Evolutionary conservation across 1,139 yeast species (phyloP).

Genomic region (Magnusiomyces tetraspermus): DNA sequence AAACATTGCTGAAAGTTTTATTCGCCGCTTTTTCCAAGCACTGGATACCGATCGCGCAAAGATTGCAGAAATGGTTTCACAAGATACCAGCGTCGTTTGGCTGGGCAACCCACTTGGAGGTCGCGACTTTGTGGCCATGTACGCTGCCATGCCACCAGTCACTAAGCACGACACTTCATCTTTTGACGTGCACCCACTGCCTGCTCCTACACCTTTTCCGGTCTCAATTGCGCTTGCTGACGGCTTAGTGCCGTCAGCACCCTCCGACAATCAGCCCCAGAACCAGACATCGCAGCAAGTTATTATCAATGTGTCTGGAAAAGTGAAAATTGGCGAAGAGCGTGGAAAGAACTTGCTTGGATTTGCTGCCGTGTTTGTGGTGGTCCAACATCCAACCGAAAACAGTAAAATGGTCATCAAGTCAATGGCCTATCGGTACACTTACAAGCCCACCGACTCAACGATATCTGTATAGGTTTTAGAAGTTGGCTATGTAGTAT

Average conservation of each 20-base stretch:
- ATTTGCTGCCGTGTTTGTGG: conserved; percentile 28
- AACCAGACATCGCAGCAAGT: conserved; percentile 16
- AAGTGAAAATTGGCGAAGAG: conserved; percentile 27
- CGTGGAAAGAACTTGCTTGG: conserved; percentile 27
- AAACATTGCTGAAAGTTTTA: neutral
- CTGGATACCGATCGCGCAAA: neutral
- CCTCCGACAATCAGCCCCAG: neutral
- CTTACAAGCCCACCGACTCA: conserved; percentile 29
- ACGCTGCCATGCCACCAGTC: conserved; percentile 25
- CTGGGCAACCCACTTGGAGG: conserved; percentile 35
- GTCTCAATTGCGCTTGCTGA: neutral
- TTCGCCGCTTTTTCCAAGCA: neutral
- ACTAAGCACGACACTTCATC: conserved; percentile 29
- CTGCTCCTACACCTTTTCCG: conserved; percentile 14
- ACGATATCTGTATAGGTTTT: conserved; percentile 18
- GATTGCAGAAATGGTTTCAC: neutral
- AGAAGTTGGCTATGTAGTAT: too few species aligned
- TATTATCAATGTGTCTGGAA: conserved; percentile 27
- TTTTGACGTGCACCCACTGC: conserved; percentile 32
- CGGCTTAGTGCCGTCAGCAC: neutral
- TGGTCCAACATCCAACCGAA: conserved; percentile 21
- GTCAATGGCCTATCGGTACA: conserved; percentile 30
- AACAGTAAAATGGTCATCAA: conserved; percentile 19
- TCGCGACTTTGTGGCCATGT: conserved; percentile 28
- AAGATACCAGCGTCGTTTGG: conserved; percentile 29